Percentiles rank a stretch among this genome's conserved stretches.
phyloP scores from a whole-genome alignment of 441 rosid genomes.

The Jatropha multifida region DNA sequence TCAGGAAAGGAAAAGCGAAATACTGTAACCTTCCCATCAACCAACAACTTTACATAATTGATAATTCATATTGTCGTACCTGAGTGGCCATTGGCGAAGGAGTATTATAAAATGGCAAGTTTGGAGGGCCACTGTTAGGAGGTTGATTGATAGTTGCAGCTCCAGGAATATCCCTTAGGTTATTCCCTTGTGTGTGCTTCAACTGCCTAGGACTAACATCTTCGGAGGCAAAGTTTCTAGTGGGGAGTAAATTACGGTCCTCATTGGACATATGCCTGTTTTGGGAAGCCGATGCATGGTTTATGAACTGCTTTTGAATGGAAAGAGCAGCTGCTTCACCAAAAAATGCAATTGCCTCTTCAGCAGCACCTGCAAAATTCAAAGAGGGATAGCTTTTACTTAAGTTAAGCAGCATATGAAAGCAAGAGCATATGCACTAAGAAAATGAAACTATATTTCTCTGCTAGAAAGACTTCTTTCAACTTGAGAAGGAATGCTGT shows the following conservation, averaged over 20 bases:
- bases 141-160: constrained; percentile 50
- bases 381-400: constrained; percentile 2
- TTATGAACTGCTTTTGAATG: constrained; percentile 75
- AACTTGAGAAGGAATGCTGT: neutral
- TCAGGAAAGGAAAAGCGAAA: constrained; percentile 2
- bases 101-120: constrained; percentile 69
- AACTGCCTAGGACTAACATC: constrained; percentile 67
- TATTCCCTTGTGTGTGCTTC: constrained; percentile 67
- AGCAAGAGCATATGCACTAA: constrained; percentile 2
- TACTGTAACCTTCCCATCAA: neutral
- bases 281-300: constrained; percentile 46
- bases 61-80: constrained; percentile 38
- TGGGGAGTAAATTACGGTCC: constrained; percentile 47
- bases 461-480: neutral
- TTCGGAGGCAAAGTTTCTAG: constrained; percentile 47
- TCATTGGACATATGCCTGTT: constrained; percentile 48
- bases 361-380: constrained; percentile 71
- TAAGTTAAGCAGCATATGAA: constrained; percentile 2
- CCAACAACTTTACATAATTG: neutral
- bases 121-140: constrained; percentile 63
- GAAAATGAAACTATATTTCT: neutral
- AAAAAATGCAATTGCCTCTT: constrained; percentile 78
- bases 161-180: constrained; percentile 64
- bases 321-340: constrained; percentile 82
- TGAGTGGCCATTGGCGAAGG: constrained; percentile 86